Evolutionary conservation across 768 basidiomycete genomes (phyloP).

Genomic region (Mycena venus): DNA sequence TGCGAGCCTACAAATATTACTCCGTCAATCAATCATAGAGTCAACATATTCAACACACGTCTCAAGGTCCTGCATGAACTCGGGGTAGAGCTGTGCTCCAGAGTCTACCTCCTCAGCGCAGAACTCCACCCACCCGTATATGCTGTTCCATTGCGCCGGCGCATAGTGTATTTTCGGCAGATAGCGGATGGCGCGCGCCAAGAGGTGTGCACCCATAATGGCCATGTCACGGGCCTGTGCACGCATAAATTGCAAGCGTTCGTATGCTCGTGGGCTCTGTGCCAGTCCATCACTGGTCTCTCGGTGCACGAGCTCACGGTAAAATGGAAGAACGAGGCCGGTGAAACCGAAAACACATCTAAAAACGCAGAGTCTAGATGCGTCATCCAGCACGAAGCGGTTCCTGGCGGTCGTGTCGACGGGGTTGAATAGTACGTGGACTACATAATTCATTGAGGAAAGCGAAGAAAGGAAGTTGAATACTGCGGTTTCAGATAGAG

Average conservation of each 20-base stretch:
- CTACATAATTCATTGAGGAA: background rate
- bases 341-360: background rate
- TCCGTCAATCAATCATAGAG: background rate
- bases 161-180: conserved; percentile 13
- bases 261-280: background rate
- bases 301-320: conserved; percentile 23
- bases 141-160: conserved; percentile 11
- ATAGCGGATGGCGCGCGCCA: conserved; percentile 9
- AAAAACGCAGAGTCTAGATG: background rate
- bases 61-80: background rate
- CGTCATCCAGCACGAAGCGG: background rate
- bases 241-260: conserved; percentile 1
- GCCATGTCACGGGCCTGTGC: background rate
- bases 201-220: background rate
- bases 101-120: conserved; percentile 12
- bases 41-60: background rate
- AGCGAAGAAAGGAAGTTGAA: conserved; percentile 13
- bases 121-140: conserved; percentile 20
- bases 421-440: conserved; percentile 11
- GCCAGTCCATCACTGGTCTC: background rate
- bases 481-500: conserved; percentile 15
- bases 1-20: background rate
- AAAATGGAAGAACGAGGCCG: conserved; percentile 11
- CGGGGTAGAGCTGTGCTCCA: background rate
- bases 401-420: background rate